Base-by-base conservation (phyloP, 768 basidiomycete genomes). In the Agrocybe chaxingu region DNA sequence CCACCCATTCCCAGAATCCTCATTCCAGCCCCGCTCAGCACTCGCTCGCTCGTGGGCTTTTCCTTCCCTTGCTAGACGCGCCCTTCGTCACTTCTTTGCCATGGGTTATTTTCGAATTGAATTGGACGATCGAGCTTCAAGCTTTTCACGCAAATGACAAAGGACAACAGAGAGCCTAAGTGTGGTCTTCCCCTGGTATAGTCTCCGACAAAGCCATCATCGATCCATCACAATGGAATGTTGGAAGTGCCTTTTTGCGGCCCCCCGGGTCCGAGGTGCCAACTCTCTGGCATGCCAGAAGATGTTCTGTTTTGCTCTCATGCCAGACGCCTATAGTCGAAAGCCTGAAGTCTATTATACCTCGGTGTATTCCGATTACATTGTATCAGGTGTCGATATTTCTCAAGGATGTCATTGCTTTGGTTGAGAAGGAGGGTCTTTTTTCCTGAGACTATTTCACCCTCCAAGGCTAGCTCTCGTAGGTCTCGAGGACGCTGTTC, bases 151-250 rank as follows among this genome's bases (percentile, higher is more conserved):
- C 30, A 45, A 24, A 56, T 32, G 30, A 37, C 35, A 16, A 16
- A 16, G 16, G 16, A 16, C 16, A 16, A 16, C 16, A 16, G 16
- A 16, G 16, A 16, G 11, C 19, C 31, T 32, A 1, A 24, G 24
- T 24, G 24, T 24, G 24, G 24, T 24, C 24, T 3, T 24, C 24
- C 5, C 24, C 5, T 24, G 24, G 19, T 55, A 55, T 52, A 56
- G 55, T 54, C 48, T 38, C 57, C 54, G 51, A 52, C 53, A 55
- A 42, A 53, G 50, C 45, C 39, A 18, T 54, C 57, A 52, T 24
- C 24, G 24, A 24, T 48, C 24, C 16, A 49, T 43, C 32, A 46
- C 7, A 16, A 7, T 37, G 11, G 36, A 37, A 16, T 4, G 41
- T 29, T 32, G 13, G 32, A 50, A 24, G 41, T 38, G 29, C 9